These are phyloP conservation scores for Gamsiella multidivaricata DNA, from an alignment of 192 early-diverging fungal species.

Conservation along the genomic window DNA sequence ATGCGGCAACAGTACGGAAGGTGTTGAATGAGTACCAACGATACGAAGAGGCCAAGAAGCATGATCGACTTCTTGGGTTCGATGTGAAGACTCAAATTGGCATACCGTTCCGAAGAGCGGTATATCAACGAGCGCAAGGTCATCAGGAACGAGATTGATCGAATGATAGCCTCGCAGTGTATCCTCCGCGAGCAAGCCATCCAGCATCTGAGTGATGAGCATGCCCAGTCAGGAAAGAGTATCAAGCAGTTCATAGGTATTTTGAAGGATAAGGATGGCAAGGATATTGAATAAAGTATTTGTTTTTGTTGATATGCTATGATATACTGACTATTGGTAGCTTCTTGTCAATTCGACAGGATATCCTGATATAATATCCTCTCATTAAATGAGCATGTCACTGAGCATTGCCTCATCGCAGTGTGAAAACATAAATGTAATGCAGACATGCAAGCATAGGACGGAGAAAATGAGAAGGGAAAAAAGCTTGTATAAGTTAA, in stretches of 20 bases:
- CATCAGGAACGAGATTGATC: neutral
- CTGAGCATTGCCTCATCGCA: no score
- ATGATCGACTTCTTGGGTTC: neutral
- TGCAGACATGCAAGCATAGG: no score
- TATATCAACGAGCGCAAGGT: neutral
- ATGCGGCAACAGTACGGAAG: neutral
- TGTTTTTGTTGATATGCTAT: no score
- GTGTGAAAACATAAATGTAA: no score
- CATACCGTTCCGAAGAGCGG: neutral
- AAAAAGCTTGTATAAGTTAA: no score
- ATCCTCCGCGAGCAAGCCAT: neutral
- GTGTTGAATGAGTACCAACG: neutral
- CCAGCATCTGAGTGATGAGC: neutral
- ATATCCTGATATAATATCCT: no score
- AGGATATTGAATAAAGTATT: no score
- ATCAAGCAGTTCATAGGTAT: neutral
- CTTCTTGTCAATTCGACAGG: no score
- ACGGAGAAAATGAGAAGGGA: no score
- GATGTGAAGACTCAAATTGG: neutral
- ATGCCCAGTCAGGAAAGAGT: neutral
- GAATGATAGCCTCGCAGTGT: neutral
- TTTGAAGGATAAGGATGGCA: no score
- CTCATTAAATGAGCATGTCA: no score
- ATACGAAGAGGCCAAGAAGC: neutral
- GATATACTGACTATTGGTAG: no score